A percentile compares a stretch with the other conserved stretches of the same genome.
phyloP scores from a whole-genome alignment of 257 asterid species.

The Solanum arcanum region DNA sequence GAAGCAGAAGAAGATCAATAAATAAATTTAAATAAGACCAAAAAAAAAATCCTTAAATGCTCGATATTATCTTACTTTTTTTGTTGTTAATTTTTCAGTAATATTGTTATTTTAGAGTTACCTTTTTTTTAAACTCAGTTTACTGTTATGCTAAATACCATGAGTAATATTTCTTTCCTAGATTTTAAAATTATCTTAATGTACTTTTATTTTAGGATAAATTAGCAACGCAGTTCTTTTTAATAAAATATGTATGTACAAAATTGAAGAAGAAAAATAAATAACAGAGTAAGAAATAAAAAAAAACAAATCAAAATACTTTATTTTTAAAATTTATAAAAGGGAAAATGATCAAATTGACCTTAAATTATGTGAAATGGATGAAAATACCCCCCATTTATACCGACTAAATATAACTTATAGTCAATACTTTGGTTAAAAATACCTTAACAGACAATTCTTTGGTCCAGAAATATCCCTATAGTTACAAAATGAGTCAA shows the following conservation, averaged over 20 bases:
- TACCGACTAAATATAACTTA: too few species aligned
- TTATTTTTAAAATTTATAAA: neutral
- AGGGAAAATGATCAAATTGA: neutral
- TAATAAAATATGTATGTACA: neutral
- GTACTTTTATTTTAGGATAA: neutral
- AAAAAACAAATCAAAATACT: too few species aligned
- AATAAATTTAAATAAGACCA: neutral
- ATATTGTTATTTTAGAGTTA: neutral
- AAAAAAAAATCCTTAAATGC: neutral
- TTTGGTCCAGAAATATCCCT: too few species aligned
- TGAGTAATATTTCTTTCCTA: neutral
- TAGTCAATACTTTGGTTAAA: too few species aligned
- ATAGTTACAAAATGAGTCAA: too few species aligned
- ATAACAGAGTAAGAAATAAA: too few species aligned
- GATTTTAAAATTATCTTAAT: too few species aligned
- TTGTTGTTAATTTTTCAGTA: neutral
- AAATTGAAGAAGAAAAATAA: neutral
- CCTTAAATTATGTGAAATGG: too few species aligned
- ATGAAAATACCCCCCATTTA: too few species aligned
- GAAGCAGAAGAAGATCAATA: neutral
- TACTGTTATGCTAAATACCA: neutral
- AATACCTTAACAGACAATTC: too few species aligned
- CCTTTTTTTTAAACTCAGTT: neutral
- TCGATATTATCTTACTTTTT: neutral
- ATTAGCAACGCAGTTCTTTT: neutral